Conservation (phyloP, 768 basidiomycete genomes). For the Leccinum imitatum region DNA sequence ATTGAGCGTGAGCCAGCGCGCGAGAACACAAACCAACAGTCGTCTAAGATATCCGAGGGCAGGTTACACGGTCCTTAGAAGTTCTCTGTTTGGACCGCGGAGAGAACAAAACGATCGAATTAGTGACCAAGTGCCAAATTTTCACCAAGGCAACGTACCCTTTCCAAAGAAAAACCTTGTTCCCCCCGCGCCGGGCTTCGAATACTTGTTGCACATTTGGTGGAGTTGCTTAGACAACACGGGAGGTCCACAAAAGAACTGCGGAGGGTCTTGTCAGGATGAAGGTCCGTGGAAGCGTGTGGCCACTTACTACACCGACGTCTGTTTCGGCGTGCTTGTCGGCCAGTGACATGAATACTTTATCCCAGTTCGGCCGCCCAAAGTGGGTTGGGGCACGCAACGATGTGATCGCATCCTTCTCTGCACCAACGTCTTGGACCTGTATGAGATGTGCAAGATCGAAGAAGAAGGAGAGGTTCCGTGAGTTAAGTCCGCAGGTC, state of each 20-base stretch:
- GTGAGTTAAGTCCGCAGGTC: conserved; percentile 2
- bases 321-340: conserved; percentile 88
- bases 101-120: conserved; percentile 2
- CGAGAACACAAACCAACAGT: neutral
- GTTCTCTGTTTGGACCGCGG: conserved; percentile 16
- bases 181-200: conserved; percentile 63
- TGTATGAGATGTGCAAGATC: conserved; percentile 19
- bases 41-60: neutral
- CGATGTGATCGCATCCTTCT: conserved; percentile 88
- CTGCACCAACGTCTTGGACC: conserved; percentile 89
- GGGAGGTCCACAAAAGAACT: conserved; percentile 87
- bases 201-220: conserved; percentile 82
- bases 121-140: neutral
- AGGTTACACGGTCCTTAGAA: conserved; percentile 11
- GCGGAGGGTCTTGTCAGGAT: conserved; percentile 3
- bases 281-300: neutral
- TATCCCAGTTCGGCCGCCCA: conserved; percentile 85
- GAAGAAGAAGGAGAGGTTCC: neutral
- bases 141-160: conserved; percentile 44
- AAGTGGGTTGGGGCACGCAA: conserved; percentile 92
- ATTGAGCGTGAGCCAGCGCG: conserved; percentile 5
- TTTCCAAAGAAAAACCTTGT: conserved; percentile 91
- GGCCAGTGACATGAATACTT: conserved; percentile 67
- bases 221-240: conserved; percentile 72
- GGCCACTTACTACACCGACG: conserved; percentile 67